phyloP scores from a whole-genome alignment of 1,284 basidiomycete species.

The Lignosus rhinocerotis region DNA sequence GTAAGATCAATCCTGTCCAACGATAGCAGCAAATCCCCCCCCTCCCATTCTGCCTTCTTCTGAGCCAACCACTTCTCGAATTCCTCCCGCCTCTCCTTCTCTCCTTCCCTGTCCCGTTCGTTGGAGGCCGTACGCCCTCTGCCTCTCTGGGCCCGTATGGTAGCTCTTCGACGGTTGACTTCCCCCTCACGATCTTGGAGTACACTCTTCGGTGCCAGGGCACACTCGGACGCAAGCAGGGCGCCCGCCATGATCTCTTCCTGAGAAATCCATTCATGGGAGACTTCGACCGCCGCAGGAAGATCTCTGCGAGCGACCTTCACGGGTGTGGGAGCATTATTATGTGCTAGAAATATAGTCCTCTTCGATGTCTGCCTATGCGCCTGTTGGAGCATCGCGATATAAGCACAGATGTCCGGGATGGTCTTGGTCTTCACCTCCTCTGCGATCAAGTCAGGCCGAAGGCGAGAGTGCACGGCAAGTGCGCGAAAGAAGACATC shows the following conservation, averaged over 20 bases:
- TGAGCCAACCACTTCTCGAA: constrained; percentile 31
- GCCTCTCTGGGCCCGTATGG: constrained; percentile 24
- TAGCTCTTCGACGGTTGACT: constrained; percentile 11
- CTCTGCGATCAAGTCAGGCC: constrained; percentile 72
- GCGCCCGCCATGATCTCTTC: constrained; percentile 59
- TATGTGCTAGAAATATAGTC: background rate
- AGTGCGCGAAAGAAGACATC: constrained; percentile 70
- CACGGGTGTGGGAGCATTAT: background rate
- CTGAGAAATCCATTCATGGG: constrained; percentile 54
- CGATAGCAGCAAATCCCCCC: constrained; percentile 38
- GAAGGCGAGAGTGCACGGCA: constrained; percentile 59
- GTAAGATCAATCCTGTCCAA: constrained; percentile 41
- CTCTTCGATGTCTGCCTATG: background rate
- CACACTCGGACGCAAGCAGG: constrained; percentile 38
- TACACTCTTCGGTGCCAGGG: constrained; percentile 28
- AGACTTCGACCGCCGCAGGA: constrained; percentile 55
- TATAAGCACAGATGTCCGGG: constrained; percentile 61
- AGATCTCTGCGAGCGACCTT: constrained; percentile 21
- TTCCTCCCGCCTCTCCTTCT: constrained; percentile 26
- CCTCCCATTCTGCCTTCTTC: constrained; percentile 33
- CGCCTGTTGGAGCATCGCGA: constrained; percentile 50
- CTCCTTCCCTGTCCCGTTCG: constrained; percentile 30
- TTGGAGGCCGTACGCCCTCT: constrained; percentile 15
- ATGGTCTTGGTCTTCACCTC: constrained; percentile 62
- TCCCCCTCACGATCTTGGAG: constrained; percentile 25